A percentile compares a stretch with the other conserved stretches of the same genome.
Evolutionary conservation across 73 alveolate species (phyloP).

Genomic region (Loxodes magnus): DNA sequence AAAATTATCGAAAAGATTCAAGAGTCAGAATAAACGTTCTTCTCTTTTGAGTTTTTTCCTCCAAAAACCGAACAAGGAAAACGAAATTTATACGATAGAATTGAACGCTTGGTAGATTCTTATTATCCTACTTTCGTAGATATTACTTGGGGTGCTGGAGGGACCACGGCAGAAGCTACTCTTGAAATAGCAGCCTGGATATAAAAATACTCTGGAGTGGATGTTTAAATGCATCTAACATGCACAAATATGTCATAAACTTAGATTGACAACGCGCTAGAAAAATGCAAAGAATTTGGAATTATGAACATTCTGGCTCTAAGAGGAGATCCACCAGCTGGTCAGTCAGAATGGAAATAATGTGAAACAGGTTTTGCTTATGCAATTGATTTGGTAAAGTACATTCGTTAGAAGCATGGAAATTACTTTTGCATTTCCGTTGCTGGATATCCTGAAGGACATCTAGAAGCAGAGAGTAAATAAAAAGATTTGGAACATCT

Average conservation of each 20-base stretch:
- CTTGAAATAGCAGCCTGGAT: slow-evolving; percentile 48
- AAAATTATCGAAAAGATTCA: too few relatives aligned
- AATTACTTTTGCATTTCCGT: slow-evolving; percentile 72
- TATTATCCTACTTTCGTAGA: slow-evolving; percentile 64
- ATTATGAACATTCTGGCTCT: slow-evolving; percentile 62
- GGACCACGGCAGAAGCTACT: slow-evolving; percentile 51
- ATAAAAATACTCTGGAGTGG: slow-evolving; percentile 49
- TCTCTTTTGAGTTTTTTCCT: slow-evolving; percentile 76
- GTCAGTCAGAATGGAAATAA: slow-evolving; percentile 46
- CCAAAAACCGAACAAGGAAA: slow-evolving; percentile 65
- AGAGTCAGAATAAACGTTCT: too few relatives aligned
- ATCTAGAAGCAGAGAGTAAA: slow-evolving; percentile 34
- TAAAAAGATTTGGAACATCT: slow-evolving; percentile 23
- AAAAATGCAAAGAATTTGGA: slow-evolving; percentile 45
- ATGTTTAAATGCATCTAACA: slow-evolving; percentile 76
- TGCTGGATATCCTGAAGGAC: slow-evolving; percentile 85
- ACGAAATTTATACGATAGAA: slow-evolving; percentile 35
- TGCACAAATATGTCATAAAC: slow-evolving; percentile 60
- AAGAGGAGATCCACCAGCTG: slow-evolving; percentile 82
- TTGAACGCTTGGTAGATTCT: slow-evolving; percentile 35
- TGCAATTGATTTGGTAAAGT: slow-evolving; percentile 42
- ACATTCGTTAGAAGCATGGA: slow-evolving; percentile 40
- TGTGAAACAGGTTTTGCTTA: slow-evolving; percentile 46
- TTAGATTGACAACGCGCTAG: slow-evolving; percentile 32
- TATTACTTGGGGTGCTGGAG: slow-evolving; percentile 83